Base-by-base conservation (phyloP, 164 flowering plant species). In the Aristolochia fimbriata region DNA sequence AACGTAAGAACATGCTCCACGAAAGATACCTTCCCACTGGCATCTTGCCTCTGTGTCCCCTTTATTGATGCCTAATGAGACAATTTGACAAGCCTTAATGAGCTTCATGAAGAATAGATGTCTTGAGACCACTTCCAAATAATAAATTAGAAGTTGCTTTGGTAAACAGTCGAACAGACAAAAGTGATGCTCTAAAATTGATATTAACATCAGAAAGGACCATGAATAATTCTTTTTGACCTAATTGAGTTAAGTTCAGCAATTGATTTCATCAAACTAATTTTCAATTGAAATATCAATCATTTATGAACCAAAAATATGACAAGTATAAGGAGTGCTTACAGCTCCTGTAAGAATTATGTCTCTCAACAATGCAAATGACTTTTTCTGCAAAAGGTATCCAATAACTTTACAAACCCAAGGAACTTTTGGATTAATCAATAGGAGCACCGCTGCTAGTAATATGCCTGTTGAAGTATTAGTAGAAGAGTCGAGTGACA, bases 361-460 rank as follows among this genome's bases (percentile, higher is more conserved):
- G 51, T 86, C 95, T 71, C 99, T 76, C 53, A 85, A 60, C 63
- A 83, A 58, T 33, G 73, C 59, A 71, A 76, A 80, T 20, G 71
- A 66, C 64, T 83, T 82, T 67, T 72, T 83, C 67, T 76, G 75
- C 59, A 73, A 60, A 15, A 94, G 74, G 74, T 83, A 75, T 56
- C 71, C 63, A 63, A 79, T 79, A 47, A 74, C 65, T 61, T 74
- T 78, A 75, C 97, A 90, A 65, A 66, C 77, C 97, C 97, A 86
- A 60, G 99, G 95, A 68, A 86, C 86, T 62, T 70, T 67, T 48
- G 80, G 78, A 76, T 86, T 81, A 21, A 79, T 66, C 74, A 93
- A 76, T 57, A 76, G 59, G 49, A 71, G 70, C 47, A 83, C 77
- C 48, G 89, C 73, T 69, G 77, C 87, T 24, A 90, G 74, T 71